These are phyloP conservation scores for Globisporangium polare DNA, from an alignment of 352 stramenopile species.

Conservation along the genomic window DNA sequence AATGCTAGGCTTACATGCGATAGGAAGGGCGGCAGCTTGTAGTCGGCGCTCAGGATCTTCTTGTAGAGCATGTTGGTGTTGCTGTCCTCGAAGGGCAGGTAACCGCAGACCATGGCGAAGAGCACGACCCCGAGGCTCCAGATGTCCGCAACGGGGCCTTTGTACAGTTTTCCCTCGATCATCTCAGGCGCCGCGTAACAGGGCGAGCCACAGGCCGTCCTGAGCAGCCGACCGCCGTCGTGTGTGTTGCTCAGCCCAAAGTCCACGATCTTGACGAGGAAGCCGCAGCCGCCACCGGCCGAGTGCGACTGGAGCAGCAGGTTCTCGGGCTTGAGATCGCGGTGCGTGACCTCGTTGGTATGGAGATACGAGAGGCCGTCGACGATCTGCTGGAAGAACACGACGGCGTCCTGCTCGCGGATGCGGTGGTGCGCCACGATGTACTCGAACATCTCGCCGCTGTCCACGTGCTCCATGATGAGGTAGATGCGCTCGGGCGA, in stretches of 20 bases:
- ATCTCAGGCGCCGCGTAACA: conserved; percentile 93
- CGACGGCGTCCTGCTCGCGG: conserved; percentile 66
- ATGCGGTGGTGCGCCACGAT: conserved; percentile 90
- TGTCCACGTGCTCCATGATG: conserved; percentile 92
- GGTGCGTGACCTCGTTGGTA: conserved; percentile 84
- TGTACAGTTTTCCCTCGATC: conserved; percentile 86
- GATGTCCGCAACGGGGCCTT: conserved; percentile 82
- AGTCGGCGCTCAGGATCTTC: conserved; percentile 88
- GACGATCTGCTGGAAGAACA: conserved; percentile 90
- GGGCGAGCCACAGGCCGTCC: conserved; percentile 89
- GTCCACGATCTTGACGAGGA: conserved; percentile 89
- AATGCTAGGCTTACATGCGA: conserved; percentile 33
- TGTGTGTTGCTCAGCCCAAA: conserved; percentile 92
- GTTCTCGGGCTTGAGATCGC: conserved; percentile 92
- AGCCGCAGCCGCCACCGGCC: conserved; percentile 19
- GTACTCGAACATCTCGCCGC: conserved; percentile 93
- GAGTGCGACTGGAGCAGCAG: conserved; percentile 74
- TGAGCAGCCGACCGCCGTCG: conserved; percentile 68
- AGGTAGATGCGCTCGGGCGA: conserved; percentile 86
- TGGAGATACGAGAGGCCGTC: conserved; percentile 91
- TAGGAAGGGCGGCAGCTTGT: conserved; percentile 77
- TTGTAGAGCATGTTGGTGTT: conserved; percentile 92
- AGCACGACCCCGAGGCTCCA: conserved; percentile 93
- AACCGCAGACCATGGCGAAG: conserved; percentile 90
- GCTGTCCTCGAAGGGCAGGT: conserved; percentile 90